Percentiles rank a stretch among this genome's conserved stretches.
These are phyloP conservation scores for Chalaropsis thielavioides DNA, from an alignment of 2,329 filamentous ascomycete genomes.

Conservation along the genomic window DNA sequence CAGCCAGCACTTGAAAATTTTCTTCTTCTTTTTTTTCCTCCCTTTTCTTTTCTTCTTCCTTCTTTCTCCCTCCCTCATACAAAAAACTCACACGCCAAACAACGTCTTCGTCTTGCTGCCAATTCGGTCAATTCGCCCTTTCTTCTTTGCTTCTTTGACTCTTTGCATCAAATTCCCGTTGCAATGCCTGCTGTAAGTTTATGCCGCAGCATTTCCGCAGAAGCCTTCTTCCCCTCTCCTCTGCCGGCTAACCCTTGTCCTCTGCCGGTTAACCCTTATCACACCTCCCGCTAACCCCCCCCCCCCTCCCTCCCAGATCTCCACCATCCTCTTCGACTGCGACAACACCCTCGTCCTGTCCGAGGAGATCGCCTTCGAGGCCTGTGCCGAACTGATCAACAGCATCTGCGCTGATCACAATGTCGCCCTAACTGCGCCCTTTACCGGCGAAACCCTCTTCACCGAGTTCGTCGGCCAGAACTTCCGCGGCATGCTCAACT, in stretches of 20 bases:
- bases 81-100: background rate
- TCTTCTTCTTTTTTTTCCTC: background rate
- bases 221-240: background rate
- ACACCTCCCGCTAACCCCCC: background rate
- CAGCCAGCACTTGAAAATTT: background rate
- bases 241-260: background rate
- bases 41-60: background rate
- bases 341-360: conserved; percentile 91
- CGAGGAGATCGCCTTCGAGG: conserved; percentile 81
- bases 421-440: conserved; percentile 41
- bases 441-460: conserved; percentile 67
- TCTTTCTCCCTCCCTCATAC: background rate
- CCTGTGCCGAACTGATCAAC: conserved; percentile 79
- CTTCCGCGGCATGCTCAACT: conserved; percentile 80
- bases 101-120: no score
- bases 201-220: background rate
- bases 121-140: no score
- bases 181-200: conserved; percentile 16
- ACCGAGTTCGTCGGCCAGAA: conserved; percentile 83
- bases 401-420: conserved; percentile 57
- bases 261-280: background rate
- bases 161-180: background rate
- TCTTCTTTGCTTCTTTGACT: background rate
- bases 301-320: conserved; percentile 32
- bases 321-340: conserved; percentile 58